Base-by-base conservation (phyloP, 108 stramenopile species). In the Pelagomonas calceolata region DNA sequence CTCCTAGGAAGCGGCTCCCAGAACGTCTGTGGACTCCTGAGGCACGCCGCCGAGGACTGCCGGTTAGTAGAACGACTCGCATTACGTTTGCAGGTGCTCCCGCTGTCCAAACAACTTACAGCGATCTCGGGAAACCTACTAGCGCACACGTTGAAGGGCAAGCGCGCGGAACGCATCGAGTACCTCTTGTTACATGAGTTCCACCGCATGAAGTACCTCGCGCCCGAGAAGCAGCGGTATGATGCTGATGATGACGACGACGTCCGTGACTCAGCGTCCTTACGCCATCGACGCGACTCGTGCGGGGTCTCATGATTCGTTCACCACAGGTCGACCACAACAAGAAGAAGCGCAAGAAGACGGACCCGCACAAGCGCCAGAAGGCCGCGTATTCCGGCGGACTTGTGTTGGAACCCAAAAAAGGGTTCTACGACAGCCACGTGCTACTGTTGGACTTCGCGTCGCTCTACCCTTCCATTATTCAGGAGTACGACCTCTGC, bases 401-500 rank as follows among this genome's bases (percentile, higher is more conserved):
- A 39, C 85, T 99, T 63, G 98, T 99, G 60, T 79, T 99, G 70
- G 98, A 99, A 75, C 98, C 98, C n/a, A 99, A 99, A 89, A 93
- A 90, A 77, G 98, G 98, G 65, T 81, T 98, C 43, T 99, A 99
- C 79, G 98, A 99, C 85, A 88, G 94, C 36, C 97, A 92, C 83
- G 96, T 99, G 76, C 90, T 99, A 32, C 77, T 99, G 45, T 75
- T 99, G 65, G 98, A 99, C 84, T 99, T 99, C 90, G 97, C 97
- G 87, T 92, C 90, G 78, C 84, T 99, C 68, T 99, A 99, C 76
- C 98, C 98, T 0, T 93, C 92, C 30, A 86, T 99, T 67, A 98
- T 99, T 69, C 98, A 99, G 84, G 98, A 99, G 86, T 99, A 97
- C 90, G 98, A 99, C 80, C 81, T 99, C 70, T 99, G 98, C 84